These are phyloP conservation scores for Tricholoma hemisulphureum DNA, from an alignment of 768 basidiomycete species.

Conservation along the genomic window DNA sequence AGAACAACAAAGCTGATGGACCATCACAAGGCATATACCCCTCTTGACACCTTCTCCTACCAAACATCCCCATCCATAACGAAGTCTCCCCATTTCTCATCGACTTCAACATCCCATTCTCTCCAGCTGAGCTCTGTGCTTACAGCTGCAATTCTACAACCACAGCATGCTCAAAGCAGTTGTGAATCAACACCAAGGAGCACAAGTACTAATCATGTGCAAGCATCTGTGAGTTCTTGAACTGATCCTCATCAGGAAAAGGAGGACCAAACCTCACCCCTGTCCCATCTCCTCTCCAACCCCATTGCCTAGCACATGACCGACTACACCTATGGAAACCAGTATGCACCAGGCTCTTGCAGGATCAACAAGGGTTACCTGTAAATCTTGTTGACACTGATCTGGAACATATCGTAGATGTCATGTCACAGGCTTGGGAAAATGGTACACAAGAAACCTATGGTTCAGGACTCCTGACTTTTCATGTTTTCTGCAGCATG, in stretches of 20 bases:
- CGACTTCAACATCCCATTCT: constrained; percentile 18
- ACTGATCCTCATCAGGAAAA: too few species aligned
- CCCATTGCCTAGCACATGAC: constrained; percentile 24
- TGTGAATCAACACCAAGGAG: not conserved
- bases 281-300: constrained; percentile 13
- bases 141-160: not conserved
- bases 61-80: constrained; percentile 27
- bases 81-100: constrained; percentile 22
- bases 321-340: constrained; percentile 26
- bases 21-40: constrained; percentile 36
- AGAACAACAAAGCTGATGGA: constrained; percentile 35
- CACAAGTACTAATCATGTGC: too few species aligned
- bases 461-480: constrained; percentile 27
- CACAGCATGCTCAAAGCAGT: not conserved
- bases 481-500: constrained; percentile 28
- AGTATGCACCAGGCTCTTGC: not conserved
- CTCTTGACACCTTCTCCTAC: constrained; percentile 23
- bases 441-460: constrained; percentile 25
- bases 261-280: constrained; percentile 14
- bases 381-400: not conserved
- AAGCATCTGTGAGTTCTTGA: too few species aligned
- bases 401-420: not conserved
- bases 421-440: not conserved
- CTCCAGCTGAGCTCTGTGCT: constrained; percentile 8
- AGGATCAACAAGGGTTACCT: not conserved